Evolutionary conservation across 768 basidiomycete genomes (phyloP).

Genomic region (Myochromella boudieri): DNA sequence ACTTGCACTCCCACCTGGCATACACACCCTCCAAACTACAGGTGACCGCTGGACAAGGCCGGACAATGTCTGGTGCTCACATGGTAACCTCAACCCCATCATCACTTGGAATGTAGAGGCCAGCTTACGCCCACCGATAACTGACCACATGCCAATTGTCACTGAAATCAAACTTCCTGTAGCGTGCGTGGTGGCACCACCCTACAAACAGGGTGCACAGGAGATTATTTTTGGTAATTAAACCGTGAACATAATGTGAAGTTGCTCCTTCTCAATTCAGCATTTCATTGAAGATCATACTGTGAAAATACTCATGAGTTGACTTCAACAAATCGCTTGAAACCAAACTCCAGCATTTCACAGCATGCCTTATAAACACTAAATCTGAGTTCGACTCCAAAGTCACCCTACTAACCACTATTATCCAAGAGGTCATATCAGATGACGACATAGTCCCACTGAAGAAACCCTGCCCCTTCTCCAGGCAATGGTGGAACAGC

Average conservation of each 20-base stretch:
- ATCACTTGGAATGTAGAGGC: not conserved
- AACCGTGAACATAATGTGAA: no score
- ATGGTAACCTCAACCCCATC: not conserved
- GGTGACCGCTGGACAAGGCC: not conserved
- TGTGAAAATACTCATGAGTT: not conserved
- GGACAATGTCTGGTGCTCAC: not conserved
- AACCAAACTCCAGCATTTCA: not conserved
- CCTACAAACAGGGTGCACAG: no score
- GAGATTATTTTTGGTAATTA: no score
- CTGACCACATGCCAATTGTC: conserved; percentile 35
- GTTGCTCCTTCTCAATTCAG: no score
- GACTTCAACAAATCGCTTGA: conserved; percentile 20
- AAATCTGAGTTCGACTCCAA: not conserved
- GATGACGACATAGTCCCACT: not conserved
- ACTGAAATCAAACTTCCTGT: conserved; percentile 18
- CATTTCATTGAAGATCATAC: no score
- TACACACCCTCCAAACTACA: not conserved
- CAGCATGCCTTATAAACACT: not conserved
- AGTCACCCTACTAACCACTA: not conserved
- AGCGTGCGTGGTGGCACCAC: not conserved
- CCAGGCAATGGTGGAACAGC: conserved; percentile 20
- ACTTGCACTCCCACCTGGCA: conserved; percentile 12
- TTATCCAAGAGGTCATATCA: conserved; percentile 11
- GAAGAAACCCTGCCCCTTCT: conserved; percentile 12
- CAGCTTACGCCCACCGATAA: conserved; percentile 12